phyloP scores from a whole-genome alignment of 441 rosid genomes.

The Bocquillonia castaneifolia region DNA sequence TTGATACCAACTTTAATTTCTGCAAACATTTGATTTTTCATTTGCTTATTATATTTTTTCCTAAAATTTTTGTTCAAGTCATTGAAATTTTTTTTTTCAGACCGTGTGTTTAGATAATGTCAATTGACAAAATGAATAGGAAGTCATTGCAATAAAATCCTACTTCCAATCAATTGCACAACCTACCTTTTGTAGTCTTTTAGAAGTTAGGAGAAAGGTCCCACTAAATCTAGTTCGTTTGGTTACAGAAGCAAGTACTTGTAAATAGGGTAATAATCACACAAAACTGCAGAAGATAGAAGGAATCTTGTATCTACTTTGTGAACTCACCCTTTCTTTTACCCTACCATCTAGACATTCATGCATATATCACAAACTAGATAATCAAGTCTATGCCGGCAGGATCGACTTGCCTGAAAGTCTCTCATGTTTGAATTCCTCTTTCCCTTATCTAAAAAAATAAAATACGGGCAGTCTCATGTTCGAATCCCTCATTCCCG shows the following conservation, averaged over 20 bases:
- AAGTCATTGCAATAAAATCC: slow-evolving; percentile 3
- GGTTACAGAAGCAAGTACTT: slow-evolving; percentile 19
- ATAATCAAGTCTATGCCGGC: too few relatives aligned
- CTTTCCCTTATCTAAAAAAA: too few relatives aligned
- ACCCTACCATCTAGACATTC: slow-evolving; percentile 1
- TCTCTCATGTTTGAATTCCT: too few relatives aligned
- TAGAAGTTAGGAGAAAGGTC: slow-evolving; percentile 30
- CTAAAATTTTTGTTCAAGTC: background rate
- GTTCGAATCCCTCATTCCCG: too few relatives aligned
- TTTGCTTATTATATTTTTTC: background rate
- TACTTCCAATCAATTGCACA: slow-evolving; percentile 21
- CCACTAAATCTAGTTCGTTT: slow-evolving; percentile 43
- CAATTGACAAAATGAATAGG: background rate
- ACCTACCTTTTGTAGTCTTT: slow-evolving; percentile 26
- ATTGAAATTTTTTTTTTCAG: background rate
- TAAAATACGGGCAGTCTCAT: too few relatives aligned
- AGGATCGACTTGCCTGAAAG: too few relatives aligned
- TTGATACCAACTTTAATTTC: background rate
- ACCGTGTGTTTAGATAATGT: background rate
- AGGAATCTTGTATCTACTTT: background rate
- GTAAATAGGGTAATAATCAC: slow-evolving; percentile 20
- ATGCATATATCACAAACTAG: background rate
- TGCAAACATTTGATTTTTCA: background rate
- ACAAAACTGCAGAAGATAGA: slow-evolving; percentile 2
- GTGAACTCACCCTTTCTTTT: background rate